phyloP scores from a whole-genome alignment of 306 rosid genomes.

The Cucumis melo region DNA sequence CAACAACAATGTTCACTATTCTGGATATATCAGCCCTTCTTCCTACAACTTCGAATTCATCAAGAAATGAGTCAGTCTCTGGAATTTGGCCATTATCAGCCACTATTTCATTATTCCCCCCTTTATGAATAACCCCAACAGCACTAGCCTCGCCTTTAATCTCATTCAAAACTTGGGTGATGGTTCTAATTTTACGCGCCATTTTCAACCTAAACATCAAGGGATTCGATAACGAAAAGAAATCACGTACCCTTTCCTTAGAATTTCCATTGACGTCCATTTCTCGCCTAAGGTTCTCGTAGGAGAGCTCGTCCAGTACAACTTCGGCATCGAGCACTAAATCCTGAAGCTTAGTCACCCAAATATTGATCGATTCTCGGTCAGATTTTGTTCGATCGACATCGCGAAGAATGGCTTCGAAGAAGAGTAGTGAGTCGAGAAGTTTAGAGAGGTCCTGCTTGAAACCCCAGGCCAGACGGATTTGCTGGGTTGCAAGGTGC shows the following conservation, averaged over 20 bases:
- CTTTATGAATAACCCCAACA: conserved; percentile 3
- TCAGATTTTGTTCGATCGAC: not conserved
- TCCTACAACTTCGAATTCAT: conserved; percentile 1
- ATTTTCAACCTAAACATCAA: not conserved
- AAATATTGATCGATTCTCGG: not conserved
- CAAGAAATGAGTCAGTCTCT: not conserved
- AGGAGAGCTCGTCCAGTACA: conserved; percentile 6
- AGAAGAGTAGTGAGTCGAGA: not conserved
- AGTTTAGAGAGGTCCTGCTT: conserved; percentile 1
- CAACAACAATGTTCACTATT: not conserved
- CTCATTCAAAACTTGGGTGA: not conserved
- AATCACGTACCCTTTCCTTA: not conserved
- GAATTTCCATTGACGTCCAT: not conserved
- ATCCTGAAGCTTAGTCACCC: conserved; percentile 6
- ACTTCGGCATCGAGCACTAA: conserved; percentile 1
- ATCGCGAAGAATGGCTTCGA: not conserved
- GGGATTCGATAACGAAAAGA: not conserved
- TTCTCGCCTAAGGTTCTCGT: conserved; percentile 5
- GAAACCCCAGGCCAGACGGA: not conserved
- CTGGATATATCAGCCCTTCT: not conserved
- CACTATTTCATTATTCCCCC: too few relatives aligned
- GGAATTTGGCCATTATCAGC: not conserved
- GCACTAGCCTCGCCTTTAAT: not conserved
- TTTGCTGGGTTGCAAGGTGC: not conserved
- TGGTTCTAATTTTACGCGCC: not conserved